Base-by-base conservation (phyloP, 2,329 filamentous ascomycete genomes). In the Phyllosticta citriasiana region DNA sequence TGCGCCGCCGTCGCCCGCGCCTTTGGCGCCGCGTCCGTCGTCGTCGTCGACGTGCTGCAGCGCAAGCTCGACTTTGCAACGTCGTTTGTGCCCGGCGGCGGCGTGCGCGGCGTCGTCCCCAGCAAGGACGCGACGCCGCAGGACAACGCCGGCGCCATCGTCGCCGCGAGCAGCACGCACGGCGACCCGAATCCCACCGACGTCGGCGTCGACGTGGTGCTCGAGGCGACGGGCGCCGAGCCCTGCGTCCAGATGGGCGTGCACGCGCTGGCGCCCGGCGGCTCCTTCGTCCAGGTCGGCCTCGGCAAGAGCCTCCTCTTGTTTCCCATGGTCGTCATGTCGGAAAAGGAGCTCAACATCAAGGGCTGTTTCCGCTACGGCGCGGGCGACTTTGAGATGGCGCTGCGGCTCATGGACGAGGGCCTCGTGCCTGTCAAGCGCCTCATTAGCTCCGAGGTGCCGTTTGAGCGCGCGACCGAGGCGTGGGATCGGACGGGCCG, bases 1-100 rank as follows among this genome's bases (percentile, higher is more conserved):
- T 94, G 89, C 76, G 87, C 86, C 33, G 89, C 90, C 5, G 91
- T 95, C 3, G 89, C 90, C 8, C 83, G 80, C 65, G 85, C 88
- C 0, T 92, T 88, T 67, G 91, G 91, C 19, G 91, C 91, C 1
- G 80, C 80, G 59, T 91, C 84, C 70, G 81, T 96, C 8, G 84
- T 94, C 24, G 82, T 82, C 6, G 89, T 94, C 57, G 91, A 96
- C 77, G 91, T 96, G 66, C 83, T 92, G 62, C 80, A 84, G 67
- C 76, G 80, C 63, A 85, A 91, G 74, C 80, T 96, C 57, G 84
- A 88, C 60, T 92, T 96, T 69, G 91, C 91, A 6, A 78, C 76
- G 67, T 74, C 74, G 27, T 91, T 89, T 68, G 82, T 82, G 62
- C 84, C 88, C 8, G 14, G 14, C 10, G 33, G 33, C 10, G 66